phyloP scores from a whole-genome alignment of 106 monocot genomes.

The Xerophyta viscosa region DNA sequence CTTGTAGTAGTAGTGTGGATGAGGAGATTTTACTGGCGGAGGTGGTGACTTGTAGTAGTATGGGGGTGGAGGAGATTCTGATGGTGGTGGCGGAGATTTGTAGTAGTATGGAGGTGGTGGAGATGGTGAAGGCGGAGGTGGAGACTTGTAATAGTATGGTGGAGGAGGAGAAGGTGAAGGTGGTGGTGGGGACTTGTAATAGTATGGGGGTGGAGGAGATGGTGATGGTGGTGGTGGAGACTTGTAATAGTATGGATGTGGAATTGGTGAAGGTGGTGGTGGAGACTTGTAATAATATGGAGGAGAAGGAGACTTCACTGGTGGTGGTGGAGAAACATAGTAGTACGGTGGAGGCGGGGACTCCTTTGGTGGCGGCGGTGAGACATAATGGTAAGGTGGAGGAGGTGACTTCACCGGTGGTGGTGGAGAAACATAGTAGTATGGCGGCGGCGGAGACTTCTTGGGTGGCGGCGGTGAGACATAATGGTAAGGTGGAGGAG shows the following conservation, averaged over 20 bases:
- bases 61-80: slow-evolving; percentile 5
- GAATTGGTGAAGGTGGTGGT: slow-evolving; percentile 1
- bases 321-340: slow-evolving; percentile 3
- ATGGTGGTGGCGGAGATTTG: slow-evolving; percentile 12
- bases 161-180: not conserved
- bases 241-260: no score
- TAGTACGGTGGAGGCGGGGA: slow-evolving; percentile 2
- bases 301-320: not conserved
- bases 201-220: slow-evolving; percentile 11
- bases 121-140: not conserved
- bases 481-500: slow-evolving; percentile 5
- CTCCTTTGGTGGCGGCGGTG: slow-evolving; percentile 1
- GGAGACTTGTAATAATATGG: not conserved
- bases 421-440: slow-evolving; percentile 19
- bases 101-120: slow-evolving; percentile 9
- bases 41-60: slow-evolving; percentile 11
- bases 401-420: slow-evolving; percentile 8
- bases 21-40: not conserved
- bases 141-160: slow-evolving; percentile 1
- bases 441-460: slow-evolving; percentile 1
- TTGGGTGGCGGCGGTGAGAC: not conserved
- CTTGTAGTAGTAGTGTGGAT: slow-evolving; percentile 4
- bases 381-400: slow-evolving; percentile 8
- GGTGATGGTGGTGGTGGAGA: slow-evolving; percentile 12
- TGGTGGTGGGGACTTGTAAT: slow-evolving; percentile 7